These are phyloP conservation scores for Colletotrichum caudatum DNA, from an alignment of 2,329 filamentous ascomycete species.

Conservation along the genomic window DNA sequence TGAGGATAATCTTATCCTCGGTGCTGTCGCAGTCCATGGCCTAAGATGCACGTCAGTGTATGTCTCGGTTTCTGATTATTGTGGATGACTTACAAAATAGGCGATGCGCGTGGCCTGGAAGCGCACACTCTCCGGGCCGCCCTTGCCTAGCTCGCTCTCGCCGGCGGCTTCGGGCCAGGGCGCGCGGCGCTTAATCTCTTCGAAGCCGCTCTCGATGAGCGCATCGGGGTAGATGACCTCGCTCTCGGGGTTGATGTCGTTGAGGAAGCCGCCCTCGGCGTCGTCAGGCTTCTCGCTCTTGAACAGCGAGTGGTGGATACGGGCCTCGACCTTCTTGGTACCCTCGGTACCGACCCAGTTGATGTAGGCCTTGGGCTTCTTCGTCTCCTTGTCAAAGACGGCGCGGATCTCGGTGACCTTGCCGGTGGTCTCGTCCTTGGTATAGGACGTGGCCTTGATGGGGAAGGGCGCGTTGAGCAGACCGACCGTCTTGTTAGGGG, in stretches of 20 bases:
- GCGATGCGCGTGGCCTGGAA: slow-evolving; percentile 94
- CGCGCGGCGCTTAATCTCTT: slow-evolving; percentile 77
- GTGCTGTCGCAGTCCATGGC: slow-evolving; percentile 83
- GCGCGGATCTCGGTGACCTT: slow-evolving; percentile 74
- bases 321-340: slow-evolving; percentile 77
- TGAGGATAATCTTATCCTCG: slow-evolving; percentile 84
- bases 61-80: accelerated
- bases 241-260: slow-evolving; percentile 86
- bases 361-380: slow-evolving; percentile 84
- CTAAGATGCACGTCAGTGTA: slow-evolving; percentile 49
- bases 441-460: slow-evolving; percentile 77
- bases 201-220: slow-evolving; percentile 84
- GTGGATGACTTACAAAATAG: slow-evolving; percentile 73
- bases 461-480: slow-evolving; percentile 79
- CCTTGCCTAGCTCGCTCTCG: slow-evolving; percentile 71
- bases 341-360: slow-evolving; percentile 85
- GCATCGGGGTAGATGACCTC: slow-evolving; percentile 84
- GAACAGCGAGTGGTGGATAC: slow-evolving; percentile 86
- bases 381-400: slow-evolving; percentile 75
- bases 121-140: slow-evolving; percentile 79
- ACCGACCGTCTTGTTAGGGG: slow-evolving; percentile 81
- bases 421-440: slow-evolving; percentile 73
- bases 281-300: slow-evolving; percentile 85
- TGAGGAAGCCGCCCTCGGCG: slow-evolving; percentile 82
- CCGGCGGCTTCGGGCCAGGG: slow-evolving; percentile 87